Evolutionary conservation across 116 monocot genomes (phyloP).

Genomic region (Papilionanthe hybrid): DNA sequence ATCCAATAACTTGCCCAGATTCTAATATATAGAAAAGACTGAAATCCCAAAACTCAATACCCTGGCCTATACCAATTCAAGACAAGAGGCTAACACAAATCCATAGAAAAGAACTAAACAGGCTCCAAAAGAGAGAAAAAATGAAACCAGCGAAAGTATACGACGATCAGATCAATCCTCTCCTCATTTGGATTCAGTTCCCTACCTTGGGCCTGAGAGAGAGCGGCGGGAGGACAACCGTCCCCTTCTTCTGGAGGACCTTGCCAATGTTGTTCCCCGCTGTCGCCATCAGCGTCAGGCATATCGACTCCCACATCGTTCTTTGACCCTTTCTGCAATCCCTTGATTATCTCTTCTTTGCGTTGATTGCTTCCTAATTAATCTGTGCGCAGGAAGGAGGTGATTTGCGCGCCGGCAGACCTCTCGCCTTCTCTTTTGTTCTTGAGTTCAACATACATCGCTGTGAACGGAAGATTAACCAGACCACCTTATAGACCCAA

Average conservation of each 20-base stretch:
- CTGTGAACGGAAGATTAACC: no score
- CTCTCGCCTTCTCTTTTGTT: no score
- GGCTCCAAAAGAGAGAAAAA: neutral
- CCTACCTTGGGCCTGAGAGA: slow-evolving; percentile 89
- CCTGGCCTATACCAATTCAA: neutral
- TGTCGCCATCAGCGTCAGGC: slow-evolving; percentile 78
- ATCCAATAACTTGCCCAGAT: neutral
- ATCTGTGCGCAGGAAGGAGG: neutral
- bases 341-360: neutral
- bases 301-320: slow-evolving; percentile 83
- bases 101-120: neutral
- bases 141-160: neutral
- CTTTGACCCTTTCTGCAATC: neutral
- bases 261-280: slow-evolving; percentile 98
- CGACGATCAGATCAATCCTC: neutral
- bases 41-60: neutral
- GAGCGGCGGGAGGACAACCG: slow-evolving; percentile 85
- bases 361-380: neutral
- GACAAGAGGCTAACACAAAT: neutral
- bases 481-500: no score
- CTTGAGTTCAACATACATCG: no score
- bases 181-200: neutral
- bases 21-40: neutral
- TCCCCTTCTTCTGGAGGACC: slow-evolving; percentile 96
- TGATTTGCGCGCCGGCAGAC: neutral